Percentiles rank a stretch among this genome's conserved stretches.
Conservation (phyloP, 352 stramenopile genomes). For the Globisporangium solare region DNA sequence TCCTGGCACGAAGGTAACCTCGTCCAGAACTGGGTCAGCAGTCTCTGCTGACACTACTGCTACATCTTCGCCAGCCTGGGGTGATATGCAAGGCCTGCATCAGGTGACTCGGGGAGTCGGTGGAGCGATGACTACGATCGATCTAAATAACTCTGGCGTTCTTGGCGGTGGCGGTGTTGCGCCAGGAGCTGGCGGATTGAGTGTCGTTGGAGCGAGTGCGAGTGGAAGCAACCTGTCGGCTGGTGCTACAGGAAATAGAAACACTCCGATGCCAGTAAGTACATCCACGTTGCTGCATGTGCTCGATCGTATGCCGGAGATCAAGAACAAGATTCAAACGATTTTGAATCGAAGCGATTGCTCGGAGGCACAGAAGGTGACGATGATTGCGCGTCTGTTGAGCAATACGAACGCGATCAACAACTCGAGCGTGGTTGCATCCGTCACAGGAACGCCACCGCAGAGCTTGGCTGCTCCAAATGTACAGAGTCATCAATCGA, state of each 20-base stretch:
- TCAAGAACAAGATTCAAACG: constrained; percentile 88
- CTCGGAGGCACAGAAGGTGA: constrained; percentile 86
- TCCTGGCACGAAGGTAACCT: constrained; percentile 6
- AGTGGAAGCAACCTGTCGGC: constrained; percentile 2
- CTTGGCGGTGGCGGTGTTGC: constrained; percentile 3
- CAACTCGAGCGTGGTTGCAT: constrained; percentile 26
- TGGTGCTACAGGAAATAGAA: neutral
- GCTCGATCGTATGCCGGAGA: constrained; percentile 83
- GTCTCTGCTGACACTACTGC: constrained; percentile 7
- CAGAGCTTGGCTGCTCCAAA: constrained; percentile 2
- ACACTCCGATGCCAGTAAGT: constrained; percentile 55
- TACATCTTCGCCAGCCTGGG: constrained; percentile 18
- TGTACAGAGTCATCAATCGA: constrained; percentile 9
- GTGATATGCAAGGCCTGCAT: constrained; percentile 22
- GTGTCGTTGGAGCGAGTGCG: constrained; percentile 9
- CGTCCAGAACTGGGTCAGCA: constrained; percentile 6
- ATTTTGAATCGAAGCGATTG: constrained; percentile 82
- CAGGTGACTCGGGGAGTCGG: constrained; percentile 27
- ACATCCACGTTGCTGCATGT: constrained; percentile 78
- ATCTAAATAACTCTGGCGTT: constrained; percentile 8
- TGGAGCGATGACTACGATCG: constrained; percentile 21
- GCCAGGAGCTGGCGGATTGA: neutral
- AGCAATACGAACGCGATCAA: constrained; percentile 83
- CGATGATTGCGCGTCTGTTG: constrained; percentile 81
- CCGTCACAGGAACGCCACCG: neutral